Evolutionary conservation across 2,329 filamentous ascomycete genomes (phyloP).

Genomic region (Botryotinia calthae): DNA sequence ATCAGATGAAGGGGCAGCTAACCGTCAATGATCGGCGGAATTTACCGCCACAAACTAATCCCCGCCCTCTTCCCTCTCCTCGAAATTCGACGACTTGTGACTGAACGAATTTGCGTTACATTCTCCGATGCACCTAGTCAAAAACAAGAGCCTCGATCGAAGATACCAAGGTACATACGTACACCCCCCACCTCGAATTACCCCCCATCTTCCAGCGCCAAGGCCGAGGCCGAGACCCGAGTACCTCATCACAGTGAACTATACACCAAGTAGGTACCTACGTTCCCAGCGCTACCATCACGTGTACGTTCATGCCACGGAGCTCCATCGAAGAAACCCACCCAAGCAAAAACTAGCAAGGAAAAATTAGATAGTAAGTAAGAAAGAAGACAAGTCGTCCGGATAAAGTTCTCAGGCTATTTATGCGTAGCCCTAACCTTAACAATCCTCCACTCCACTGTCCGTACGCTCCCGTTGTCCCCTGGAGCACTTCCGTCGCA

Average conservation of each 20-base stretch:
- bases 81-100: background rate
- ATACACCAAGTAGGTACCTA: background rate
- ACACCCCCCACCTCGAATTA: background rate
- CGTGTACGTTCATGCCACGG: background rate
- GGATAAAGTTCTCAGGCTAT: slow-evolving; percentile 12
- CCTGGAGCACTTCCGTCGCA: background rate
- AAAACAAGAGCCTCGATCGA: background rate
- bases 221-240: slow-evolving; percentile 7
- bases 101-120: background rate
- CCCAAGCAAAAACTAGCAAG: background rate
- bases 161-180: background rate
- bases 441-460: background rate
- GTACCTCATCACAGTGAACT: background rate
- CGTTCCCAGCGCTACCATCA: too few species aligned
- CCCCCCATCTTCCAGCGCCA: background rate
- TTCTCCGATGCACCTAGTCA: background rate
- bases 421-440: background rate
- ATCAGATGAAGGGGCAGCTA: background rate
- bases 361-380: background rate
- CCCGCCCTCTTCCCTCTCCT: background rate
- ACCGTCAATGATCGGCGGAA: background rate
- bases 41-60: background rate
- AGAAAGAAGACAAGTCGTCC: slow-evolving; percentile 7
- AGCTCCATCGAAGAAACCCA: background rate
- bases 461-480: background rate